Base-by-base conservation (phyloP, 106 monocot species). In the Phalaenopsis equestris region DNA sequence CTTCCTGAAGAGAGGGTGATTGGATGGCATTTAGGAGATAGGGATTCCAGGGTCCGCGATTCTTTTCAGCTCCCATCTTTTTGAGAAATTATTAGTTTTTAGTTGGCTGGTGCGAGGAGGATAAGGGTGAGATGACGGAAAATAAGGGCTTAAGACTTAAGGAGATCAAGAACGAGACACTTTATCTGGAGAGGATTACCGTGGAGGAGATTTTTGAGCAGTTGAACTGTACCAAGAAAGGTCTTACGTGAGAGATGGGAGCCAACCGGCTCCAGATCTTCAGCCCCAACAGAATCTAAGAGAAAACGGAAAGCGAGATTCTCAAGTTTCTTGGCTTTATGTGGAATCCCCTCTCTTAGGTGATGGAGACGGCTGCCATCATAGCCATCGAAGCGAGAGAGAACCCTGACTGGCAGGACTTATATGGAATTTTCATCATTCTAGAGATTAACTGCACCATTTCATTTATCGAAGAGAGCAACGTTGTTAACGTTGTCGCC, bases 281-380 rank as follows among this genome's bases (percentile, higher is more conserved):
- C 43, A 91, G 94, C 21, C 91, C 87, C 84, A 94, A 94, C 91
- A 94, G 88, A 76, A 83, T 91, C 56, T 89, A 94, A 80, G 94
- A 94, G 83, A 94, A 88, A 46, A 89, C 89, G 79, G 96, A 96
- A 74, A 93, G 89, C 91, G 93, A 96, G 68, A 15, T 96, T 38
- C 90, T 96, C 74, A 96, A 96, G 78, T 96, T 96, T 82, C 78
- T 96, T 46, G 96, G 96, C 19, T 96, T 96, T 78, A 96, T 96
- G 96, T 96, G 96, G 93, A 96, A 96, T 52, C 96, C 96, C 3
- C 88, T 96, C n/a, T 96, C 96, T 70, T 96, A 93, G 96, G 96
- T 96, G 67, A 96, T 93, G 96, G 96, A 96, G 55, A 86, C 87
- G 81, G 96, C 93, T n/a, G 96, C 96, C 3, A 86, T 96, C 49